Evolutionary conservation across 495 filamentous ascomycete genomes (phyloP).

Genomic region (Cenococcum geophilum): DNA sequence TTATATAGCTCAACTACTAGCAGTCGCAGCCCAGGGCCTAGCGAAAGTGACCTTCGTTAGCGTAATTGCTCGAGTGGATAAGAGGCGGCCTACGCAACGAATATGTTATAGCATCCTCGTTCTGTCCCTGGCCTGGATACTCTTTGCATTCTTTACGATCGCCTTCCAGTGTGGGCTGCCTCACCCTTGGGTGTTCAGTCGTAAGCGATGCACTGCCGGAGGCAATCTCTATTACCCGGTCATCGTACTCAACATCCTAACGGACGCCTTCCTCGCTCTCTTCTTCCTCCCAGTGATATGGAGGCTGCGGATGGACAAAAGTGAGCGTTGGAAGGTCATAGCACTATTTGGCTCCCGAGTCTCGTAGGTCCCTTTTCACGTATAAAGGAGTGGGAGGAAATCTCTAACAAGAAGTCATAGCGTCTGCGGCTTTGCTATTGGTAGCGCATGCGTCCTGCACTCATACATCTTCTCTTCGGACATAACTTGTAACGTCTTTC

Average conservation of each 20-base stretch:
- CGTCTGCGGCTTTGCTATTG: neutral
- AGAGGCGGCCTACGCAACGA: neutral
- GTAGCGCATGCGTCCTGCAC: constrained; percentile 9
- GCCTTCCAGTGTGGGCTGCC: constrained; percentile 29
- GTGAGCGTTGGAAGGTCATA: constrained; percentile 13
- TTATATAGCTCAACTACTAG: constrained; percentile 22
- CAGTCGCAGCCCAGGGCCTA: constrained; percentile 12
- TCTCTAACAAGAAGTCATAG: no score
- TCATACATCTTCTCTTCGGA: constrained; percentile 8
- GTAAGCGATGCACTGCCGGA: constrained; percentile 10
- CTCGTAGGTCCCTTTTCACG: constrained; percentile 11
- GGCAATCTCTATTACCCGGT: constrained; percentile 27
- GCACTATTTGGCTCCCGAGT: constrained; percentile 19
- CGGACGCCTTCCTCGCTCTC: constrained; percentile 23
- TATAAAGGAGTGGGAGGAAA: no score
- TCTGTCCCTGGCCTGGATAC: constrained; percentile 12
- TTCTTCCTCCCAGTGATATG: constrained; percentile 25
- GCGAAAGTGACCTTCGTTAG: constrained; percentile 25
- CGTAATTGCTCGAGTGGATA: constrained; percentile 24
- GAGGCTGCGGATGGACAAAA: constrained; percentile 14
- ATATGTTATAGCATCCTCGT: constrained; percentile 12
- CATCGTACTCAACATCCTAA: constrained; percentile 26
- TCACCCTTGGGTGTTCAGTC: constrained; percentile 18
- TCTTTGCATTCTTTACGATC: constrained; percentile 27
- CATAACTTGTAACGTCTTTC: constrained; percentile 9